Conservation (phyloP, 208 protist species). For the Leishmania braziliensis region DNA sequence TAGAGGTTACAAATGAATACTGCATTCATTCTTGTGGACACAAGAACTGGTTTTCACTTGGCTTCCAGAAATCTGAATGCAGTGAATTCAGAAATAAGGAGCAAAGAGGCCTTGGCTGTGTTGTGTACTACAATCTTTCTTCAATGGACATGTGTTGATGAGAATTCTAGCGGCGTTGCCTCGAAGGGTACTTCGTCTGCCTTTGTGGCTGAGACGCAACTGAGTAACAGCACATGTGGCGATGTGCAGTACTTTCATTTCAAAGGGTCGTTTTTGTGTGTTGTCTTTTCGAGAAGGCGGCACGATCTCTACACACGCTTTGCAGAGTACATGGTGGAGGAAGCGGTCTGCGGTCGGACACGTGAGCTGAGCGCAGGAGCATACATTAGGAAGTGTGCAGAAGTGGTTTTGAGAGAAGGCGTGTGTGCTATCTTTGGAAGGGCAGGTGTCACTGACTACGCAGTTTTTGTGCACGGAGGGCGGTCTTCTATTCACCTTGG, state of each 20-base stretch:
- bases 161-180: background rate
- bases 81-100: background rate
- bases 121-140: conserved; percentile 10
- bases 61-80: conserved; percentile 1
- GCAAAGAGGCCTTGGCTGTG: conserved; percentile 13
- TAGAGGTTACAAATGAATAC: background rate
- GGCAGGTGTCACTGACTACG: background rate
- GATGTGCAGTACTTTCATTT: background rate
- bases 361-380: background rate
- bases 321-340: background rate
- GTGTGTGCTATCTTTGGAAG: background rate
- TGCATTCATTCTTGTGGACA: conserved; percentile 15
- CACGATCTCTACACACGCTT: conserved; percentile 5
- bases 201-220: background rate
- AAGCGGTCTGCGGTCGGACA: background rate
- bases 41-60: conserved; percentile 16
- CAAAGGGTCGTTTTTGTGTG: background rate
- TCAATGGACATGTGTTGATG: conserved; percentile 1
- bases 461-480: background rate
- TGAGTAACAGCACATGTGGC: background rate
- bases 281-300: background rate
- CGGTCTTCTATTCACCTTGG: background rate
- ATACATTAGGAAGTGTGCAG: background rate
- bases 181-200: background rate
- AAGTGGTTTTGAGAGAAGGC: background rate